A percentile compares a stretch with the other conserved stretches of the same genome.
Evolutionary conservation across 116 monocot genomes (phyloP).

Genomic region (Phalaenopsis hybrid): DNA sequence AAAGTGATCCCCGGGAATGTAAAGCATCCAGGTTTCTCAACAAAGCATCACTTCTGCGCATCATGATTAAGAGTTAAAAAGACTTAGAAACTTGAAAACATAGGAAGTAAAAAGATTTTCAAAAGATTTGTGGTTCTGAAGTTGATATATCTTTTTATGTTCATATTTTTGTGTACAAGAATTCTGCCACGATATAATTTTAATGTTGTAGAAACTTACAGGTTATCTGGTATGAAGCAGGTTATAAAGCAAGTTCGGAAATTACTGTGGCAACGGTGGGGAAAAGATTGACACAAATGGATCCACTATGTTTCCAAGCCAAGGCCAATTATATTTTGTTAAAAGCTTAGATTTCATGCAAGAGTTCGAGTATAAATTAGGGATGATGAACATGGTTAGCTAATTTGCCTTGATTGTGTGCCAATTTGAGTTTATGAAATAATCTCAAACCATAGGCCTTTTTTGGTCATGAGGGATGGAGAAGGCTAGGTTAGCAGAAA

Average conservation of each 20-base stretch:
- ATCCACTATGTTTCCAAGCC: not conserved
- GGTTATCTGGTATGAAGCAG: not conserved
- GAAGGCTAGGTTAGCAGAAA: no score
- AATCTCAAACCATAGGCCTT: not conserved
- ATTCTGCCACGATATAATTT: not conserved
- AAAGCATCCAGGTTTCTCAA: constrained; percentile 76
- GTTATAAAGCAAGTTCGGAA: not conserved
- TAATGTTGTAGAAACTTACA: not conserved
- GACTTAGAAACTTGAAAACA: not conserved
- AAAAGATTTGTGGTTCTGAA: not conserved
- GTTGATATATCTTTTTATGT: not conserved
- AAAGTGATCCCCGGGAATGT: constrained; percentile 56
- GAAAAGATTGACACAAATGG: not conserved
- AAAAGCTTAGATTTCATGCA: not conserved
- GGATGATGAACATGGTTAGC: not conserved
- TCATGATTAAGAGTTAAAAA: not conserved
- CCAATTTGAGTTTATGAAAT: not conserved
- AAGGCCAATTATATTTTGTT: not conserved
- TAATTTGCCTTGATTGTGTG: not conserved
- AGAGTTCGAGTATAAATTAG: not conserved
- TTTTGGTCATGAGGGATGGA: no score
- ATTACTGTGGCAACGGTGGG: not conserved
- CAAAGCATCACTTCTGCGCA: constrained; percentile 74
- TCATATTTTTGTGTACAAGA: not conserved
- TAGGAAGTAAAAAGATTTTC: not conserved